Evolutionary conservation across 2,329 filamentous ascomycete genomes (phyloP).

Genomic region (Thermoascus crustaceus): DNA sequence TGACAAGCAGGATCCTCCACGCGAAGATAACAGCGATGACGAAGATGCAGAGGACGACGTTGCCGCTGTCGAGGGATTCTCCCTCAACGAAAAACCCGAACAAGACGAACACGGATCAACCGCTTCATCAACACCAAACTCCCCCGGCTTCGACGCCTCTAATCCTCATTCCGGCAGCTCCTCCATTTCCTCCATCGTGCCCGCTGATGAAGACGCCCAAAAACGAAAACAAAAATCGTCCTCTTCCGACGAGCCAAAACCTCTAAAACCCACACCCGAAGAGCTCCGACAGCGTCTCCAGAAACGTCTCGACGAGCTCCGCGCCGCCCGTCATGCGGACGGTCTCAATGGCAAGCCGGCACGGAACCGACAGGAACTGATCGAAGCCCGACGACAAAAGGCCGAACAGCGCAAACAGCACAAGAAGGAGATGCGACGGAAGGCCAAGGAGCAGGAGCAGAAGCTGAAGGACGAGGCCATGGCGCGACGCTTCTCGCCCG

Average conservation of each 20-base stretch:
- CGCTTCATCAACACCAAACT: slow-evolving; percentile 45
- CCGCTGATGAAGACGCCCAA: slow-evolving; percentile 27
- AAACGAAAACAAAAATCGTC: no score
- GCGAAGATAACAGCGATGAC: slow-evolving; percentile 14
- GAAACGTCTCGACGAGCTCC: slow-evolving; percentile 74
- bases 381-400: slow-evolving; percentile 81
- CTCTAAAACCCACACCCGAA: slow-evolving; percentile 61
- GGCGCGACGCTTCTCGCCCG: slow-evolving; percentile 46
- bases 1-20: slow-evolving; percentile 10
- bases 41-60: slow-evolving; percentile 27
- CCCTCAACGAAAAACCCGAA: slow-evolving; percentile 27
- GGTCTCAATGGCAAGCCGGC: slow-evolving; percentile 73
- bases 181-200: slow-evolving; percentile 59
- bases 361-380: slow-evolving; percentile 79
- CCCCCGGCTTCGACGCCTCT: slow-evolving; percentile 48
- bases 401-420: slow-evolving; percentile 77
- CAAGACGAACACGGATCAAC: slow-evolving; percentile 35
- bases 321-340: slow-evolving; percentile 79
- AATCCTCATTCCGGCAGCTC: slow-evolving; percentile 49
- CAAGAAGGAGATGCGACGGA: slow-evolving; percentile 72
- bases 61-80: slow-evolving; percentile 42
- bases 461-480: slow-evolving; percentile 50
- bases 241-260: slow-evolving; percentile 43
- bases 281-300: slow-evolving; percentile 70
- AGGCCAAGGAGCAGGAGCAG: slow-evolving; percentile 75